Percentiles rank a stretch among this genome's conserved stretches.
These are phyloP conservation scores for Yamadazyma insecticola DNA, from an alignment of 805 yeast species.

Conservation along the genomic window DNA sequence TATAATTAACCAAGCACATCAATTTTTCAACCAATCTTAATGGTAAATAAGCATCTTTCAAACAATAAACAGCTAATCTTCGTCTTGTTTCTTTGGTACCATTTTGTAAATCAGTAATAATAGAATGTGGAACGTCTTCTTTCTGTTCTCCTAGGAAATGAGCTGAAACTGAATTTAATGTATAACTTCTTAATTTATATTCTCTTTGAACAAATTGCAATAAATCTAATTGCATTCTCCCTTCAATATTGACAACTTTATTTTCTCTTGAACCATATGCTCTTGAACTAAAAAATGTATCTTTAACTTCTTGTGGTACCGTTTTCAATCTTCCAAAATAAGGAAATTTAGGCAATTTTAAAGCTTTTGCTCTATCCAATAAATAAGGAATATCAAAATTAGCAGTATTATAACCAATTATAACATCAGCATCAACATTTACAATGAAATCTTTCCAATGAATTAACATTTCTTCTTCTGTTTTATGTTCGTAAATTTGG, in stretches of 20 bases:
- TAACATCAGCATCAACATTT: conserved; percentile 88
- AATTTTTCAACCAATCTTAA: conserved; percentile 81
- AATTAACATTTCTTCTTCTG: conserved; percentile 77
- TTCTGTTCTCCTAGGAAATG: conserved; percentile 92
- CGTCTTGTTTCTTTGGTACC: conserved; percentile 91
- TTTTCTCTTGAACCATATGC: conserved; percentile 97
- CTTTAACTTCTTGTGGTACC: conserved; percentile 73
- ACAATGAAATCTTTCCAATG: conserved; percentile 85
- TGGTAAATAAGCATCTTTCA: conserved; percentile 94
- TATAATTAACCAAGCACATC: conserved; percentile 94
- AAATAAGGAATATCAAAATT: conserved; percentile 95
- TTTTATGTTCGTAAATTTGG: conserved; percentile 69
- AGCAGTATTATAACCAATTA: conserved; percentile 92
- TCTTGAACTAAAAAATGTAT: conserved; percentile 81
- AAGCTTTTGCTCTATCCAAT: conserved; percentile 77
- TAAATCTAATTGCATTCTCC: conserved; percentile 91
- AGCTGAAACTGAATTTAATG: conserved; percentile 92
- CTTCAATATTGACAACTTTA: conserved; percentile 87
- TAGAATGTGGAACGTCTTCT: conserved; percentile 97
- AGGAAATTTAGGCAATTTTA: conserved; percentile 66
- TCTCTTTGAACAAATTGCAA: conserved; percentile 92
- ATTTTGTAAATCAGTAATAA: conserved; percentile 89
- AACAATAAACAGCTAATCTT: conserved; percentile 92
- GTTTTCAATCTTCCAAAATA: conserved; percentile 74
- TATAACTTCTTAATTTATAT: conserved; percentile 89